Percentiles rank a stretch among this genome's conserved stretches.
phyloP scores from a whole-genome alignment of 495 filamentous ascomycete genomes.

The Aspergillus homomorphus region DNA sequence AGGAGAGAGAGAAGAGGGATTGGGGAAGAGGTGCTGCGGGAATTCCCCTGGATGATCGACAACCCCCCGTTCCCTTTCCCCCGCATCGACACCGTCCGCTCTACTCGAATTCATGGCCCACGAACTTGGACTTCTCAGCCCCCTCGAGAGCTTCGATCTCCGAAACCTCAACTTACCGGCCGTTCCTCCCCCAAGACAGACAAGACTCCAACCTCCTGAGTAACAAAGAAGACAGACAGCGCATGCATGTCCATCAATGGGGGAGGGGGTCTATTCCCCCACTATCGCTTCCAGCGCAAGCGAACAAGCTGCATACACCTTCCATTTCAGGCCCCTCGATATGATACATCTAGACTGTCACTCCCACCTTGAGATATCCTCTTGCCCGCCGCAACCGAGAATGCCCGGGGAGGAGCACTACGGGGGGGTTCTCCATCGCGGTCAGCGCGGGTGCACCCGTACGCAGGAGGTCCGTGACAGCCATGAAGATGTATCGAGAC shows the following conservation, averaged over 20 bases:
- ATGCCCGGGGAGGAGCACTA: too few relatives aligned
- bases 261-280: too few relatives aligned
- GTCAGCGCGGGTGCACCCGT: constrained; percentile 6
- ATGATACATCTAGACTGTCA: not conserved
- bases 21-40: not conserved
- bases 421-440: too few relatives aligned
- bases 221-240: not conserved
- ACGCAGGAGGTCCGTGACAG: not conserved
- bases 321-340: not conserved
- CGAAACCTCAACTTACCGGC: too few relatives aligned
- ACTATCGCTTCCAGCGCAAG: too few relatives aligned
- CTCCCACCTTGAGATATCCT: not conserved
- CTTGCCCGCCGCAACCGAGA: not conserved
- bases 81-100: not conserved
- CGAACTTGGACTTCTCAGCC: not conserved
- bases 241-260: too few relatives aligned
- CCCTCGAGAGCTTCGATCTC: not conserved
- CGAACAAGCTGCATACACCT: not conserved
- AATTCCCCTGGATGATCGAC: constrained; percentile 8
- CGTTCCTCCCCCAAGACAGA: not conserved
- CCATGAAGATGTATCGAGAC: not conserved
- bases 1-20: not conserved
- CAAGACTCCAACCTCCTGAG: not conserved
- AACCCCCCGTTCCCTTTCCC: constrained; percentile 4
- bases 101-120: too few relatives aligned